Base-by-base conservation (phyloP, 306 rosid species). In the Cotoneaster glaucophyllus region DNA sequence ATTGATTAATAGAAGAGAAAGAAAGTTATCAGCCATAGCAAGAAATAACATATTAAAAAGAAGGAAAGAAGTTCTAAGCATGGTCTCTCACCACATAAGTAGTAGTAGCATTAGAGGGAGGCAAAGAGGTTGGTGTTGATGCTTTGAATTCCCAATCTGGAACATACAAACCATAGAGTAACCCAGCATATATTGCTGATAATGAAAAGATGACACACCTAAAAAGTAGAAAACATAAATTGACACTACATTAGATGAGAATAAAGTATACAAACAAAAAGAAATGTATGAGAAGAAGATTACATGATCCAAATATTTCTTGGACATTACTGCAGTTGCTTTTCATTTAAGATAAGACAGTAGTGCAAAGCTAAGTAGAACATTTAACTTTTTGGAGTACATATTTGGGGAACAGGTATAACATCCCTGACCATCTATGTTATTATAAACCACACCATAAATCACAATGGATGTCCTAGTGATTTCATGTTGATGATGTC, bases 111-210 rank as follows among this genome's bases (percentile, higher is more conserved):
- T 80, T 82, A 61, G 77, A 44, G 77, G 86, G 74, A 64, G 59
- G 74, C 74, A 82, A 57, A 64, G 88, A 85, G 72, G 90, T 76
- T n/a, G 83, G 62, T 67, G 77, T 66, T 11, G 85, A 76, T 63
- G 58, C 82, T 67, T 75, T 68, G 48, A 94, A 91, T 71, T 94
- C 88, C 98, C 98, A 94, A 87, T 94, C 94, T 61, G 98, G 96
- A 70, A 94, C 98, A 73, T 88, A 90, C 32, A 94, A 70, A 74
- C 96, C 96, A 84, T 91, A 87, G 32, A 82, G 77, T 65, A 94
- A 78, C 70, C 81, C 93, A 12, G 87, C 71, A 82, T 94, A 88
- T 74, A 90, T 64, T 19, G 93, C 88, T 82, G 87, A 82, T 82
- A 94, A 79, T 41, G 81, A 79, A 78, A 84, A 65, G 14, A 83